Evolutionary conservation across 2,329 filamentous ascomycete species (phyloP), one percentile per base, ranked within the genome.

Genomic region (Colletotrichum sansevieriae): DNA sequence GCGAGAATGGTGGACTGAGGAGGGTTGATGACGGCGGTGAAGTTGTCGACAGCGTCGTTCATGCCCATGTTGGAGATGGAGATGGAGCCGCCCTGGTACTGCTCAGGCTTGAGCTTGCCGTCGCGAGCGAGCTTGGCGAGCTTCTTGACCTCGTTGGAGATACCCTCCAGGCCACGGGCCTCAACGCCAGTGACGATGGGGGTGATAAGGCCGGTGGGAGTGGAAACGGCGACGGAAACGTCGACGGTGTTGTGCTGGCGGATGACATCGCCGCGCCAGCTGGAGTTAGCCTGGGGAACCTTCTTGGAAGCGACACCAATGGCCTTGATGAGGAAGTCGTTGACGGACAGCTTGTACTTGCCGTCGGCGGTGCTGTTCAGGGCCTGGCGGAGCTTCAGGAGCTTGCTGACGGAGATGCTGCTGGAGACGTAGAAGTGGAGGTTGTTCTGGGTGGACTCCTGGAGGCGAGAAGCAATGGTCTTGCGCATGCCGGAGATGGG

Each of bases 31-130:
- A 99, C 92, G 74, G 96, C 96, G 60, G 96, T 98, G 85, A 99
- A 99, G 80, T 95, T 90, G 84, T 98, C 95, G 72, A 99, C 91
- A 58, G 96, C 95, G 55, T 91, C 79, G 89, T 99, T 99, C 96
- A 99, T 99, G 83, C 96, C 96, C 96, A 99, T 97, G 90, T 99
- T 99, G 85, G 93, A 97, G 84, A 99, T 98, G 82, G 95, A 98
- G 84, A 99, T 97, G 80, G 94, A 97, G 80, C 96, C 96, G 65
- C 96, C 96, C 87, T 98, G 95, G 90, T 97, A 99, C 84, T 99
- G 95, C 82, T 99, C 95, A 55, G 96, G 96, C 91, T 98, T 98
- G 76, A 99, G 92, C 90, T 98, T 99, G 84, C 93, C 93, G 75
- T 98, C 96, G 71, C 94, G 90, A 71, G 96, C 96, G 80, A 94